These are phyloP conservation scores for Rhizophagus prolifer DNA, from an alignment of 192 early-diverging fungal species.

Conservation along the genomic window DNA sequence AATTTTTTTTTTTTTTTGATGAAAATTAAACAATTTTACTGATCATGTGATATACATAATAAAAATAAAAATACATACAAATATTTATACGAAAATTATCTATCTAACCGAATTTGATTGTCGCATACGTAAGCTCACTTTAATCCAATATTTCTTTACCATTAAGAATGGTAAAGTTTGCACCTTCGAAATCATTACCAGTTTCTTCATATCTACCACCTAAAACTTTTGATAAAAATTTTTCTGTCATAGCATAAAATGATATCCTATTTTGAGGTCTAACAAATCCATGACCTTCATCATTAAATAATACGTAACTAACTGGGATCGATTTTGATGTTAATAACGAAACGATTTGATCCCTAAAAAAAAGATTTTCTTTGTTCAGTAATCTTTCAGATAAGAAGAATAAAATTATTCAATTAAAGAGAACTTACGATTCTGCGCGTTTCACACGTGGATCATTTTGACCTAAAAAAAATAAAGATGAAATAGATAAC, in stretches of 20 bases:
- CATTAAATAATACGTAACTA: slow-evolving; percentile 39
- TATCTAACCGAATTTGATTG: no score
- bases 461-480: slow-evolving; percentile 30
- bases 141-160: no score
- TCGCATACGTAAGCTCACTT: no score
- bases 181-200: slow-evolving; percentile 26
- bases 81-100: no score
- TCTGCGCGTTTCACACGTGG: slow-evolving; percentile 46
- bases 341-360: slow-evolving; percentile 43
- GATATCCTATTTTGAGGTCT: slow-evolving; percentile 41
- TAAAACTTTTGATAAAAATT: slow-evolving; percentile 37
- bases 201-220: slow-evolving; percentile 29
- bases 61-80: no score
- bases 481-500: no score
- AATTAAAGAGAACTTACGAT: slow-evolving; percentile 8
- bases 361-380: neutral
- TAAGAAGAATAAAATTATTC: no score
- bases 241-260: slow-evolving; percentile 37
- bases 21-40: no score
- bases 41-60: no score
- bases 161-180: no score
- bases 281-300: slow-evolving; percentile 46
- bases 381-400: no score
- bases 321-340: slow-evolving; percentile 34
- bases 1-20: no score